These are phyloP conservation scores for Scopulariopsis brevicaulis DNA, from an alignment of 2,329 filamentous ascomycete genomes.

Conservation along the genomic window DNA sequence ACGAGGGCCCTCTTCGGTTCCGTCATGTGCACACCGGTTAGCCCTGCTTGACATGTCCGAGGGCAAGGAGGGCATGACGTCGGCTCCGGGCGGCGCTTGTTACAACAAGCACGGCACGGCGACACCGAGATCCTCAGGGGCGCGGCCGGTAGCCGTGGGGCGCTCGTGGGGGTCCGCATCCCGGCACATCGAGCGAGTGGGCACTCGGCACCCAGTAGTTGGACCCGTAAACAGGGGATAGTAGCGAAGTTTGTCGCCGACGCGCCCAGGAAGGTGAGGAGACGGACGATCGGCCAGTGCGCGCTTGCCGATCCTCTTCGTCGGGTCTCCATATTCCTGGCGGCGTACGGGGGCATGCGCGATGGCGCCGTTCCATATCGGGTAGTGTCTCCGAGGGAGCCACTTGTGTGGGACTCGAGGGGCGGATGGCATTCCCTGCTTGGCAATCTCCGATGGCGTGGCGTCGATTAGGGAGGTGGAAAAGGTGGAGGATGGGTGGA, in stretches of 20 bases:
- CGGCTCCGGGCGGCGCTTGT: no score
- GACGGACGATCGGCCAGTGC: no score
- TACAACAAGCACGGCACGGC: no score
- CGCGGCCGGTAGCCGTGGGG: background rate
- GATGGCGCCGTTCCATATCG: background rate
- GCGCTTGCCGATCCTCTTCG: background rate
- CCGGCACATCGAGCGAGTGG: no score
- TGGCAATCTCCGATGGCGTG: background rate
- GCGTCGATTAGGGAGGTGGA: background rate
- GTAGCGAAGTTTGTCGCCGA: no score
- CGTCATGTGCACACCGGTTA: no score
- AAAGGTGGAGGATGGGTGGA: background rate
- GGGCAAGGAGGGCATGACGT: no score
- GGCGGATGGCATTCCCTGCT: background rate
- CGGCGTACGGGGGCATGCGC: background rate
- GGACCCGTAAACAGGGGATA: no score
- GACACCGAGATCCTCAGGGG: background rate
- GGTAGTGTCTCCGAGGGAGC: background rate
- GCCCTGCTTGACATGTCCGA: no score
- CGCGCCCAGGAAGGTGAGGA: no score
- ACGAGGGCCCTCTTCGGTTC: no score
- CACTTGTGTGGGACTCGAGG: background rate
- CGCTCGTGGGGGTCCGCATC: background rate
- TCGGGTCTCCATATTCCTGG: background rate
- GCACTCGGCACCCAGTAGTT: no score